Evolutionary conservation across 2,329 filamentous ascomycete genomes (phyloP), one percentile per base, ranked within the genome.

Genomic region (Colletotrichum sp.): DNA sequence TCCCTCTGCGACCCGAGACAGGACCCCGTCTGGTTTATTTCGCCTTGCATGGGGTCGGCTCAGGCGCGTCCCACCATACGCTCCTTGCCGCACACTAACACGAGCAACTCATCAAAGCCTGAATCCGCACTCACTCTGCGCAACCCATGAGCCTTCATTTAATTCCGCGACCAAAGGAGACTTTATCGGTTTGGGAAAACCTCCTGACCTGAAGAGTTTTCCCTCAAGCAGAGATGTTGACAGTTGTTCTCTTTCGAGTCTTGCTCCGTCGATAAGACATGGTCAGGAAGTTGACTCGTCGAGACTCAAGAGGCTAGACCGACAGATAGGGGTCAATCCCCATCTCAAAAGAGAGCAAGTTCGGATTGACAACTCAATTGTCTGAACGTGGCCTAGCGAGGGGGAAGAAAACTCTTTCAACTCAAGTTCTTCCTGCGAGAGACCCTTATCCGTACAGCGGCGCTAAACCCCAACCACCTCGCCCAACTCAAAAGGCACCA

Each of bases 21-120:
- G 39, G 72, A 71, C 68, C 63, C 62, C 72, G 55, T 55, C 55
- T 68, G 72, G 68, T 73, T 73, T 48, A 75, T 75, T 73, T 44
- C 28, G 39, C 39, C 59, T 60, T 39, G 65, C 65, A 62, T 44
- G 70, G 68, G 72, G 34, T 63, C 52, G 26, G 68, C 30, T 44
- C 34, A 28, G 60, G 55, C 44, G 13, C 57, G 68, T 70, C 64
- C 73, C 64, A 68, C 57, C 18, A 15, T 28, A 9, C 28, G 52
- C 64, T 48, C 63, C 60, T 65, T 60, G 57, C 65, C 64, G 57
- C 57, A 36, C 44, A 48, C 57, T 69, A 28, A 75, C 70, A 75
- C 70, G 70, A 73, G 28, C 64, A 73, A 26, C 59, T 75, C 70
- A 75, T 75, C 65, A 63, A 62, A 70, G 57, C 30, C 39, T 8